Conservation (phyloP, 176 grass and related monocot species). For the Cenchrus purpureus region DNA sequence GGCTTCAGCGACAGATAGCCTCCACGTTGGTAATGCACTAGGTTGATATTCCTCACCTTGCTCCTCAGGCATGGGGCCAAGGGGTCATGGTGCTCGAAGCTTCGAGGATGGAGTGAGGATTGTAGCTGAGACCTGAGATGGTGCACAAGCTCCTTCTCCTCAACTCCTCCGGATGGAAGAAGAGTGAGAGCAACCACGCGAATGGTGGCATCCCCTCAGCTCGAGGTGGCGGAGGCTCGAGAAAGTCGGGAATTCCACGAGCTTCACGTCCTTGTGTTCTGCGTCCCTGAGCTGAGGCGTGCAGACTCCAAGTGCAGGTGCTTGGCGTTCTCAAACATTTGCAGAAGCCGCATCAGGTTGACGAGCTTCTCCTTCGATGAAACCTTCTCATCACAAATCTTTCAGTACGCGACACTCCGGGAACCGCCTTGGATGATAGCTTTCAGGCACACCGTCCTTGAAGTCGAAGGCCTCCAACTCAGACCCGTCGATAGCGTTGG, state of each 20-base stretch:
- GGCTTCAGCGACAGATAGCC: too few species aligned
- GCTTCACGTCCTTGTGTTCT: not conserved
- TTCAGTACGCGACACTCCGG: not conserved
- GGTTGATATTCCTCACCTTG: not conserved
- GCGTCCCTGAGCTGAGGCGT: not conserved
- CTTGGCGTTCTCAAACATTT: not conserved
- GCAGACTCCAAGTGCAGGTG: slow-evolving; percentile 9
- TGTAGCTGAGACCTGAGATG: not conserved
- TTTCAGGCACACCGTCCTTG: not conserved
- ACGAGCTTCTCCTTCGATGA: not conserved
- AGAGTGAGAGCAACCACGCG: not conserved
- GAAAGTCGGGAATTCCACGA: not conserved
- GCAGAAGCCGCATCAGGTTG: not conserved
- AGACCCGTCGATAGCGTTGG: not conserved
- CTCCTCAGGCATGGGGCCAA: not conserved
- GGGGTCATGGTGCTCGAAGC: not conserved
- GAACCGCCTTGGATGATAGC: not conserved
- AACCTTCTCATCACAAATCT: not conserved
- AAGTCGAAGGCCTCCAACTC: slow-evolving; percentile 16
- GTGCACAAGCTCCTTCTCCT: not conserved
- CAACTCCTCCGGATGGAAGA: not conserved
- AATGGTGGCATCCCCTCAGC: not conserved
- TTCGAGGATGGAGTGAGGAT: not conserved
- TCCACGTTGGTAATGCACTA: not conserved
- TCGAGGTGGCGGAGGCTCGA: not conserved